Base-by-base conservation (phyloP, 768 basidiomycete species). In the Amanita pseudoporphyria region DNA sequence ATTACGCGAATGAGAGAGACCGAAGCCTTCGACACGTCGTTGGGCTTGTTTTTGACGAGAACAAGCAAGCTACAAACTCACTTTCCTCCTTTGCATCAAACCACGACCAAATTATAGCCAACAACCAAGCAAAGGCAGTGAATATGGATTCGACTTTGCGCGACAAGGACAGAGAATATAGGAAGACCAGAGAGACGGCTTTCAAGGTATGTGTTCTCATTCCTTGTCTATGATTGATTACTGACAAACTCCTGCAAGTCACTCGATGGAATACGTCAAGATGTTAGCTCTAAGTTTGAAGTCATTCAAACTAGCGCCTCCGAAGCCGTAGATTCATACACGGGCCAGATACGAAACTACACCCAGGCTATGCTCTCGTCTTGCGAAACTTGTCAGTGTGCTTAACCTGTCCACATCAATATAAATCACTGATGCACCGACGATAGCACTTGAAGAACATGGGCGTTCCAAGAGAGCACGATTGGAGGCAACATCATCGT, bases 1-100 rank as follows among this genome's bases (percentile, higher is more conserved):
- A 77, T 22, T 94, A 85, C 62, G 74, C 82, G 26, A 65, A 74
- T 37, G 74, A 82, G 41, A 78, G 87, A 24, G 84, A 93, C 59
- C 69, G 72, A 13, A 78, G 77, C 16, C 66, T 92, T 46, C 72
- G 74, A 35, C 76, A 79, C 22, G 74, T 79, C 1, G 70, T 88
- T 45, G 67, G 67, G 1, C 60, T 65, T 36, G 66, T 87, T 21
- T 71, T 76, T 32, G 67, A 68, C 19, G 78, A 72, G 41, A 88
- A 91, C 54, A 60, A 58, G 16, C 68, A 76, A 49, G 77, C 74
- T 1, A 74, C 83, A 55, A 68, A 70, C 39, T 70, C 71, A 40
- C 64, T 84, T 54, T 62, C 60, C 14, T 61, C 65, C 31, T 77
- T 83, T 40, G 63, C 67, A 12, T 62, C 71, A 35, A 72, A 71